These are phyloP conservation scores for Pancytospora philotis DNA, from an alignment of 371 early-diverging fungal species.

Conservation along the genomic window DNA sequence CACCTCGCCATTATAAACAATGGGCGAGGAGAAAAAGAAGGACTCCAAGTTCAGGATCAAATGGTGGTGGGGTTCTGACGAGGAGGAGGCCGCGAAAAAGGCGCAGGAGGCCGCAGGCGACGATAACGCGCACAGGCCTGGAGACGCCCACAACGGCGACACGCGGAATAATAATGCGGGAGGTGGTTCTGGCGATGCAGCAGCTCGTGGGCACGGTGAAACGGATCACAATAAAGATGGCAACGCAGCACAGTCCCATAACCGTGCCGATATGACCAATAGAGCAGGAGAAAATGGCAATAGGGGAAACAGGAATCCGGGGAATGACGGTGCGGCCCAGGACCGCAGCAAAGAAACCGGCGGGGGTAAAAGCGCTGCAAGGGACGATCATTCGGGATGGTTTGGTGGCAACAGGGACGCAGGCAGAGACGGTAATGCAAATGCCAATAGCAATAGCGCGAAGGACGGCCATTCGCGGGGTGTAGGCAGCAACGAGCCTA, in stretches of 20 bases:
- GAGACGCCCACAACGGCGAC: not conserved
- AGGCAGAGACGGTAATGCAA: constrained; percentile 8
- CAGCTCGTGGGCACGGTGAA: not conserved
- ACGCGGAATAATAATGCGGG: not conserved
- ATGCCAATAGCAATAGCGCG: not conserved
- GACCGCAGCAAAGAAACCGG: not conserved
- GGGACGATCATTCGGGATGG: not conserved
- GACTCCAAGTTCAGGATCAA: not conserved
- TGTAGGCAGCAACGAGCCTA: not conserved
- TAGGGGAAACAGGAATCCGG: not conserved
- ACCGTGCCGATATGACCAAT: not conserved
- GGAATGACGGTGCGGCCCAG: not conserved
- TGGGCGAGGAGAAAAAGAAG: not conserved
- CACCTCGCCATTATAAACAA: not conserved
- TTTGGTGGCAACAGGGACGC: not conserved
- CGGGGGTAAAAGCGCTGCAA: not conserved
- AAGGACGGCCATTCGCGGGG: not conserved
- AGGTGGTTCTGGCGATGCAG: not conserved
- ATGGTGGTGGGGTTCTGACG: constrained; percentile 17
- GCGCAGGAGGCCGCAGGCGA: not conserved
- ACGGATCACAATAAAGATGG: not conserved
- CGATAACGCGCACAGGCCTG: not conserved
- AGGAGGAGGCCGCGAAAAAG: constrained; percentile 8
- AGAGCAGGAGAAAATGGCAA: not conserved
- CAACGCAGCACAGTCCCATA: not conserved